phyloP scores from a whole-genome alignment of 352 stramenopile genomes.

The Phytophthora chlamydospora region DNA sequence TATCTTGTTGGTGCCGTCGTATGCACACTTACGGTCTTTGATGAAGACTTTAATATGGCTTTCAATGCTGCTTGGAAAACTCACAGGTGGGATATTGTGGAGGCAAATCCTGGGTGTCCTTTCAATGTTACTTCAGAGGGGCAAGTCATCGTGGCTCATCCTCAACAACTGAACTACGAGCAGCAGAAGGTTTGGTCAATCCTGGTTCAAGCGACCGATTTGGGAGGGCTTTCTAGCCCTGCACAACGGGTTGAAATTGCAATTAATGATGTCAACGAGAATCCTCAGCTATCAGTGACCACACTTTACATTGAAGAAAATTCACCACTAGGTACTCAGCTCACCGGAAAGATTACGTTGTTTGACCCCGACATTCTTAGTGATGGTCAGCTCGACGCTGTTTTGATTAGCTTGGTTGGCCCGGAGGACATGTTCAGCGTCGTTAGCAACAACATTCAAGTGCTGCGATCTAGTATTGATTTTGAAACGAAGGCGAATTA shows the following conservation, averaged over 20 bases:
- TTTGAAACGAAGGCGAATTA: constrained; percentile 31
- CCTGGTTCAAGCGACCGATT: constrained; percentile 23
- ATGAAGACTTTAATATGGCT: constrained; percentile 20
- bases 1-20: constrained; percentile 15
- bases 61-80: constrained; percentile 23
- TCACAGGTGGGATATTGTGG: constrained; percentile 22
- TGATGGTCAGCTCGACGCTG: constrained; percentile 15
- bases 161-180: constrained; percentile 27
- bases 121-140: constrained; percentile 24
- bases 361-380: constrained; percentile 26
- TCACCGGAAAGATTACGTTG: constrained; percentile 19
- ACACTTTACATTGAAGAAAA: constrained; percentile 38
- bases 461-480: constrained; percentile 20
- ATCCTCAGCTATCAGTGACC: constrained; percentile 9
- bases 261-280: constrained; percentile 31
- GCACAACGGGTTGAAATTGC: constrained; percentile 24
- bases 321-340: not conserved
- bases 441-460: constrained; percentile 22
- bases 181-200: constrained; percentile 18
- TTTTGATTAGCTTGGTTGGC: constrained; percentile 9
- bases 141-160: constrained; percentile 20
- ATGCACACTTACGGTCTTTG: constrained; percentile 25
- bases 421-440: constrained; percentile 21
- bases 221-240: constrained; percentile 19
- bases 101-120: constrained; percentile 9